These are phyloP conservation scores for Talaromyces borbonicus DNA, from an alignment of 495 filamentous ascomycete species.

Conservation along the genomic window DNA sequence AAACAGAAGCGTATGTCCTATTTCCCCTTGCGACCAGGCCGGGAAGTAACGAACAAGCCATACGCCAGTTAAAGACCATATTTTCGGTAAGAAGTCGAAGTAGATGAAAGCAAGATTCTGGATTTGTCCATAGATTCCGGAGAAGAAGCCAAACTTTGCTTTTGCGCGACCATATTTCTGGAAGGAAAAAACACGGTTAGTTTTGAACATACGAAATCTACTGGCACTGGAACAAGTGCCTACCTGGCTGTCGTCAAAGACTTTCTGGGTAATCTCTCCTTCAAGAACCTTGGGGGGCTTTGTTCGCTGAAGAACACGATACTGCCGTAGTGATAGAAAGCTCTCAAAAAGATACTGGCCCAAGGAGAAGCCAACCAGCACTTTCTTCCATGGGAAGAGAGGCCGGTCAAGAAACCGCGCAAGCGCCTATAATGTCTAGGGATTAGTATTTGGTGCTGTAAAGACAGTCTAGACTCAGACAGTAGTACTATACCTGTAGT, in stretches of 20 bases:
- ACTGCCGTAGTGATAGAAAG: conserved; percentile 78
- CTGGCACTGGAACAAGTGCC: no score
- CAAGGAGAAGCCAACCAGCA: conserved; percentile 87
- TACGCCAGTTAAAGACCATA: conserved; percentile 75
- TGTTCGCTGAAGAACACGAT: conserved; percentile 67
- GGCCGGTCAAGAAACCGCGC: conserved; percentile 82
- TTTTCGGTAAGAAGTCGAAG: conserved; percentile 77
- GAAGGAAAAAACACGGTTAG: not conserved
- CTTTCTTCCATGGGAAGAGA: conserved; percentile 91
- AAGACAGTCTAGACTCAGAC: not conserved
- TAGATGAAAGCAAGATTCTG: conserved; percentile 84
- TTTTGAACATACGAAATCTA: no score
- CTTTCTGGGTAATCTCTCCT: conserved; percentile 77
- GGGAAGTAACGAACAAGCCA: conserved; percentile 66
- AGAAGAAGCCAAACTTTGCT: conserved; percentile 75
- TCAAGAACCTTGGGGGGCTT: conserved; percentile 75
- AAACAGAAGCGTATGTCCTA: conserved; percentile 87
- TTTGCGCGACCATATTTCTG: conserved; percentile 92
- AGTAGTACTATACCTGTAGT: conserved; percentile 7
- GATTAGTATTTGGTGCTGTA: no score
- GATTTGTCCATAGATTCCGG: conserved; percentile 69
- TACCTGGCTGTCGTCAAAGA: conserved; percentile 89
- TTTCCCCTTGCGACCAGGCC: conserved; percentile 75
- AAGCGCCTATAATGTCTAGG: conserved; percentile 69
- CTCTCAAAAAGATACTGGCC: conserved; percentile 82